These are phyloP conservation scores for Picochlorum sp. DNA, from an alignment of 139 green algal species.

Conservation along the genomic window DNA sequence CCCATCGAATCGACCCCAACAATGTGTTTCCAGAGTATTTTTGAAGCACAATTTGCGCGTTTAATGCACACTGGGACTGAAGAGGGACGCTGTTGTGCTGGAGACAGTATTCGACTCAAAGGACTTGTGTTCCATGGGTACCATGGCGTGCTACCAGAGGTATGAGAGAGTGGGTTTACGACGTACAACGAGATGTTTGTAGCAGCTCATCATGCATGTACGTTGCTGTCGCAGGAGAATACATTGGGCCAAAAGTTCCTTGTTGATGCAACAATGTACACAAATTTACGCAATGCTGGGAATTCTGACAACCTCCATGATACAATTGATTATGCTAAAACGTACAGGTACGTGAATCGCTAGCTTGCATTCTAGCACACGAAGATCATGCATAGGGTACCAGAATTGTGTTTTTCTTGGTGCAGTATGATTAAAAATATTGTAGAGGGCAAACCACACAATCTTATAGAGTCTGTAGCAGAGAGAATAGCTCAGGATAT, in stretches of 20 bases:
- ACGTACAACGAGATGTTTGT: neutral
- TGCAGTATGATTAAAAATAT: constrained; percentile 39
- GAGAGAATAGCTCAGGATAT: constrained; percentile 33
- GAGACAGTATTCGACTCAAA: constrained; percentile 30
- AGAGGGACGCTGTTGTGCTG: neutral
- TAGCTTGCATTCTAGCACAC: neutral
- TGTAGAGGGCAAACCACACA: constrained; percentile 38
- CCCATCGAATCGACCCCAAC: no score
- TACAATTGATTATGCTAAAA: constrained; percentile 44
- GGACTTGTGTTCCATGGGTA: constrained; percentile 42
- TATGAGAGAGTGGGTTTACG: neutral
- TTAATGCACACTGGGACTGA: no score
- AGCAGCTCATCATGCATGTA: neutral
- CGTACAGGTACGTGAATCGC: constrained; percentile 29
- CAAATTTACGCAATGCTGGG: constrained; percentile 28
- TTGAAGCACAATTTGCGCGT: no score
- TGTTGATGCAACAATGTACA: constrained; percentile 39
- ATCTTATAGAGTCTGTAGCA: constrained; percentile 46
- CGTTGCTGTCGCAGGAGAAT: constrained; percentile 34
- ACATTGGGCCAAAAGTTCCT: constrained; percentile 55
- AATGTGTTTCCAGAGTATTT: no score
- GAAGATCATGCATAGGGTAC: neutral
- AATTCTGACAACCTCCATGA: constrained; percentile 35
- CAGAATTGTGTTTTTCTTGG: no score
- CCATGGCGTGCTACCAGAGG: constrained; percentile 35